A percentile compares a stretch with the other conserved stretches of the same genome.
Conservation (phyloP, 352 stramenopile genomes). For the Phytophthora meadii region DNA sequence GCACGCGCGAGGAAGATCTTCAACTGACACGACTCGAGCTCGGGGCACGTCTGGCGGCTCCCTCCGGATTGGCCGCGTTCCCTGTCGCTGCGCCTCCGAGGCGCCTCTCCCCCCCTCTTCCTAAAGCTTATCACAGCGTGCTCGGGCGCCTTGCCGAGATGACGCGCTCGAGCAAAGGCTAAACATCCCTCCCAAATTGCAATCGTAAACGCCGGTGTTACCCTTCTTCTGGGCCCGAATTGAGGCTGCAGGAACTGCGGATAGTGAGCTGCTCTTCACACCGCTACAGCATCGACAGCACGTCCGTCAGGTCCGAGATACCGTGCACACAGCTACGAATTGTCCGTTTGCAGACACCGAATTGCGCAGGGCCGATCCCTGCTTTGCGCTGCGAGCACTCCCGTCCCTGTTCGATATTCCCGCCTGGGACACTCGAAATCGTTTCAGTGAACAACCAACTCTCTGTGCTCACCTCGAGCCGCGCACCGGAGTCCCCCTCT, state of each 20-base stretch:
- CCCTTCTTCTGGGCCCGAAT: not conserved
- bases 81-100: constrained; percentile 26
- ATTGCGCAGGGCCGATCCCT: constrained; percentile 11
- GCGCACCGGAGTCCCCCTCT: constrained; percentile 6
- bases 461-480: constrained; percentile 22
- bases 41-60: constrained; percentile 18
- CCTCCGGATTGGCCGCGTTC: constrained; percentile 20
- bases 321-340: not conserved
- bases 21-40: constrained; percentile 49
- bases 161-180: constrained; percentile 33
- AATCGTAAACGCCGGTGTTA: constrained; percentile 15
- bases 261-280: constrained; percentile 6
- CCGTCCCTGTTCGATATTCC: constrained; percentile 38
- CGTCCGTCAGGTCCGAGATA: constrained; percentile 12
- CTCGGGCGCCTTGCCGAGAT: constrained; percentile 21
- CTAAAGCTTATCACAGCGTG: constrained; percentile 25
- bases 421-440: constrained; percentile 35
- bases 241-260: not conserved
- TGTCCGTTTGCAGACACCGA: not conserved
- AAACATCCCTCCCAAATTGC: constrained; percentile 18
- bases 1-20: constrained; percentile 57
- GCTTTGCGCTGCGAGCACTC: constrained; percentile 11
- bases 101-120: constrained; percentile 24
- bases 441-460: constrained; percentile 36
- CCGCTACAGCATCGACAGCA: not conserved